These are phyloP conservation scores for Suillus decipiens DNA, from an alignment of 768 basidiomycete species.

Conservation along the genomic window DNA sequence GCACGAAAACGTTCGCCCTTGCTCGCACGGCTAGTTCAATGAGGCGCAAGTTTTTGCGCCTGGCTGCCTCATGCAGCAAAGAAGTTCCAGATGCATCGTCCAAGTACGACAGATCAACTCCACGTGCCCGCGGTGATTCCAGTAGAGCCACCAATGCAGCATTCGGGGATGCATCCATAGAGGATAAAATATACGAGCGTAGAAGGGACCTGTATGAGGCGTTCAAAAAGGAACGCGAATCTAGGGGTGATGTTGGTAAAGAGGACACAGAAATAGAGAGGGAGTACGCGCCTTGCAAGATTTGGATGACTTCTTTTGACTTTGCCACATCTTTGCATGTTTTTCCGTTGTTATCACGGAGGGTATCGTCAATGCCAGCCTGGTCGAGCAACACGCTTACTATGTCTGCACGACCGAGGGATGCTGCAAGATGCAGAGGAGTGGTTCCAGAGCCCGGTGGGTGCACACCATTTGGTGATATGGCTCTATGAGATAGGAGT, in stretches of 20 bases:
- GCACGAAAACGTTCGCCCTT: constrained; percentile 87
- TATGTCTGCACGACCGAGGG: constrained; percentile 70
- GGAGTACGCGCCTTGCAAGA: constrained; percentile 62
- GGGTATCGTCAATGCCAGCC: constrained; percentile 76
- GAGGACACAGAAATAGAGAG: background rate
- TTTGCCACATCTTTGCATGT: constrained; percentile 75
- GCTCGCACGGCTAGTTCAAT: constrained; percentile 84
- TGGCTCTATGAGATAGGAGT: constrained; percentile 69
- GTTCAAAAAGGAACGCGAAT: constrained; percentile 75
- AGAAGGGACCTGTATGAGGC: constrained; percentile 75
- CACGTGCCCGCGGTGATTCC: constrained; percentile 65
- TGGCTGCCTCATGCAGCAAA: constrained; percentile 85
- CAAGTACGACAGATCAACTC: constrained; percentile 77
- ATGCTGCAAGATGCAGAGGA: constrained; percentile 72
- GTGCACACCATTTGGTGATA: constrained; percentile 77
- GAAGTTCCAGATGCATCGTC: constrained; percentile 79
- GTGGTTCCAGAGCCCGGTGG: constrained; percentile 73
- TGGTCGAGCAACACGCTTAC: constrained; percentile 79
- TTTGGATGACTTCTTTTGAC: constrained; percentile 60
- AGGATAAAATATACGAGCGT: constrained; percentile 71
- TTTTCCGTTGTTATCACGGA: constrained; percentile 64
- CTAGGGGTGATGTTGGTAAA: constrained; percentile 37
- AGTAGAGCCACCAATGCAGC: constrained; percentile 57
- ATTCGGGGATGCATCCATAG: constrained; percentile 41
- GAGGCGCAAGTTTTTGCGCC: constrained; percentile 75